These are phyloP conservation scores for Rosa multiflora DNA, from an alignment of 306 rosid species.

Conservation along the genomic window DNA sequence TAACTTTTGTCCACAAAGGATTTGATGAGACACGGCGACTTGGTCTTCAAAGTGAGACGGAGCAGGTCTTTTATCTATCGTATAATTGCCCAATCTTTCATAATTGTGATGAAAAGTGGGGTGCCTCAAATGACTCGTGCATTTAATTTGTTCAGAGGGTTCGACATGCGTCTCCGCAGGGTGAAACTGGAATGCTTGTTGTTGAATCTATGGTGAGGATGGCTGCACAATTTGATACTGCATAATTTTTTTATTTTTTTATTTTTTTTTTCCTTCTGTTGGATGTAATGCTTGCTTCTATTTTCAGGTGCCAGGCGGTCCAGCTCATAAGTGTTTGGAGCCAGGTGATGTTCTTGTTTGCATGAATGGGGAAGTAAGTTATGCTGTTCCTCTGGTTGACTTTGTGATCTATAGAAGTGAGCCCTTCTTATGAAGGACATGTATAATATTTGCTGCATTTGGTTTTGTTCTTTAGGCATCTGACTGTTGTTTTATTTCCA, in stretches of 20 bases:
- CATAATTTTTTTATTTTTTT: too few species aligned
- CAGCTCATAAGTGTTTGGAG: constrained; percentile 76
- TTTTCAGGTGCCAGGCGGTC: constrained; percentile 95
- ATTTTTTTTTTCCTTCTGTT: neutral
- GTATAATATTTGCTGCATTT: neutral
- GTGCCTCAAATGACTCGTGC: constrained; percentile 19
- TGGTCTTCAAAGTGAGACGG: constrained; percentile 86
- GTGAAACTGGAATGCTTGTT: constrained; percentile 98
- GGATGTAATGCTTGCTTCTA: constrained; percentile 16
- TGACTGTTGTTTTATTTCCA: neutral
- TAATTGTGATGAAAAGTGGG: constrained; percentile 10
- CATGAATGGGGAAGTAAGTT: constrained; percentile 88
- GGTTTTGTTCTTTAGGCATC: neutral
- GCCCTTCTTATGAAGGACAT: neutral
- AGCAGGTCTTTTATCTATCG: constrained; percentile 61
- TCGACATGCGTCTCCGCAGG: constrained; percentile 66
- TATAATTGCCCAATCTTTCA: constrained; percentile 12
- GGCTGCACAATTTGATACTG: constrained; percentile 10
- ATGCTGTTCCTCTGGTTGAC: neutral
- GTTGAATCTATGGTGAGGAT: constrained; percentile 87
- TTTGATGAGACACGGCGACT: constrained; percentile 96
- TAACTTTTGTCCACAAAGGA: constrained; percentile 92
- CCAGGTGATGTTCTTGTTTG: constrained; percentile 97
- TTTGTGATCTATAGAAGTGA: neutral
- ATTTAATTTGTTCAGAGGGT: constrained; percentile 64